Percentiles rank a stretch among this genome's conserved stretches.
These are phyloP conservation scores for Trypanosoma cruzi DNA, from an alignment of 208 protist genomes.

Conservation along the genomic window DNA sequence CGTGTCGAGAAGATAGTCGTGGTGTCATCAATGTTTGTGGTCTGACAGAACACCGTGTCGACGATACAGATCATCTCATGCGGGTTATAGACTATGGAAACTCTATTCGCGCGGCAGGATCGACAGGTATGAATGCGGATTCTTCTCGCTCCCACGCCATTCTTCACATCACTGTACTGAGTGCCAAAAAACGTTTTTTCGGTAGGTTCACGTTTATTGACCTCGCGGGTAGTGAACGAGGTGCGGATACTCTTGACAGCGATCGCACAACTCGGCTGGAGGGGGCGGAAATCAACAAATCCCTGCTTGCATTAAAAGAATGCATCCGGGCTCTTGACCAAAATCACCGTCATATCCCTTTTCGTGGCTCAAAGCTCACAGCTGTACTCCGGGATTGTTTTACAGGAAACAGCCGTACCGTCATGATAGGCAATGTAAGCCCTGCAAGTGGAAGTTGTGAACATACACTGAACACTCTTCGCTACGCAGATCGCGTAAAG, in stretches of 20 bases:
- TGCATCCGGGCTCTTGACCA: slow-evolving; percentile 97
- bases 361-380: slow-evolving; percentile 98
- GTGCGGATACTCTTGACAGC: slow-evolving; percentile 94
- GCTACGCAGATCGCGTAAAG: slow-evolving; percentile 98
- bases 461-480: slow-evolving; percentile 98
- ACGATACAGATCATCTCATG: slow-evolving; percentile 65
- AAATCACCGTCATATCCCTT: slow-evolving; percentile 97
- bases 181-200: slow-evolving; percentile 52
- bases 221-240: slow-evolving; percentile 98
- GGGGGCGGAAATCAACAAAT: slow-evolving; percentile 99
- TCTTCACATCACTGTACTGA: slow-evolving; percentile 88
- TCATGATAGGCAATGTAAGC: slow-evolving; percentile 97
- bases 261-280: slow-evolving; percentile 96
- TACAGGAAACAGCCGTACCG: slow-evolving; percentile 96
- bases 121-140: slow-evolving; percentile 56
- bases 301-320: slow-evolving; percentile 98
- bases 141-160: slow-evolving; percentile 91
- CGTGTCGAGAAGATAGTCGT: slow-evolving; percentile 95
- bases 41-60: slow-evolving; percentile 64
- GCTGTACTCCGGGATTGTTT: slow-evolving; percentile 97
- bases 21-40: slow-evolving; percentile 93
- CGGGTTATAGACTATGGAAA: slow-evolving; percentile 71
- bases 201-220: slow-evolving; percentile 99
- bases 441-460: slow-evolving; percentile 91
- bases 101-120: slow-evolving; percentile 57